A percentile compares a stretch with the other conserved stretches of the same genome.
Evolutionary conservation across 2,329 filamentous ascomycete genomes (phyloP).

Genomic region (Penicillium sumatraense): DNA sequence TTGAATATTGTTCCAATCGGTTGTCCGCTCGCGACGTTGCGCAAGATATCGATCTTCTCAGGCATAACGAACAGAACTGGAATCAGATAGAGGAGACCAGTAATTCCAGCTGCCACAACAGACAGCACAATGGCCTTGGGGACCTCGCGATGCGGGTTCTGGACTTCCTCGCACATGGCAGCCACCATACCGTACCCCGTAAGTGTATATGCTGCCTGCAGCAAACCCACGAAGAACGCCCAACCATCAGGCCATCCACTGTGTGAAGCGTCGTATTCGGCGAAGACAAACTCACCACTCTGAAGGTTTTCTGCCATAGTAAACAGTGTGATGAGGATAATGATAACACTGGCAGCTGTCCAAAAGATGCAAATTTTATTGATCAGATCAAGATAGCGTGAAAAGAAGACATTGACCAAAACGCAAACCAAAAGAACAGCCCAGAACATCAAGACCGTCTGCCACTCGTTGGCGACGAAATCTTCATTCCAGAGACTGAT

Average conservation of each 20-base stretch:
- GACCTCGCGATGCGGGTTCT: constrained; percentile 69
- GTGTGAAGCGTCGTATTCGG: constrained; percentile 67
- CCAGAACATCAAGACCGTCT: constrained; percentile 74
- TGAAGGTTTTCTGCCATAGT: constrained; percentile 63
- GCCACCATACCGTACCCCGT: constrained; percentile 72
- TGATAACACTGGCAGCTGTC: constrained; percentile 68
- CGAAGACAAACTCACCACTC: constrained; percentile 68
- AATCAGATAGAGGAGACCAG: constrained; percentile 70
- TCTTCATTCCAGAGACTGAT: constrained; percentile 73
- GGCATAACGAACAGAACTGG: constrained; percentile 78
- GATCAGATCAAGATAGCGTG: constrained; percentile 67
- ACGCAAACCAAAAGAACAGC: constrained; percentile 70
- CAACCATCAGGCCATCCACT: constrained; percentile 72
- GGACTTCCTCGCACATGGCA: constrained; percentile 74
- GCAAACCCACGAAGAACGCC: constrained; percentile 73
- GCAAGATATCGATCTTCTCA: constrained; percentile 66
- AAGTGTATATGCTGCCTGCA: constrained; percentile 61
- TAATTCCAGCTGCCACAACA: constrained; percentile 68
- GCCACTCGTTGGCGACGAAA: constrained; percentile 69
- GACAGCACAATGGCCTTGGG: constrained; percentile 73
- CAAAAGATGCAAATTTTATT: constrained; percentile 76
- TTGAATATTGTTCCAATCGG: constrained; percentile 79
- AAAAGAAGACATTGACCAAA: constrained; percentile 66
- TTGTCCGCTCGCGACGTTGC: constrained; percentile 71
- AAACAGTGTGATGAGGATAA: constrained; percentile 68